Evolutionary conservation across 352 stramenopile species (phyloP).

Genomic region (Phytopythium ostracodes): DNA sequence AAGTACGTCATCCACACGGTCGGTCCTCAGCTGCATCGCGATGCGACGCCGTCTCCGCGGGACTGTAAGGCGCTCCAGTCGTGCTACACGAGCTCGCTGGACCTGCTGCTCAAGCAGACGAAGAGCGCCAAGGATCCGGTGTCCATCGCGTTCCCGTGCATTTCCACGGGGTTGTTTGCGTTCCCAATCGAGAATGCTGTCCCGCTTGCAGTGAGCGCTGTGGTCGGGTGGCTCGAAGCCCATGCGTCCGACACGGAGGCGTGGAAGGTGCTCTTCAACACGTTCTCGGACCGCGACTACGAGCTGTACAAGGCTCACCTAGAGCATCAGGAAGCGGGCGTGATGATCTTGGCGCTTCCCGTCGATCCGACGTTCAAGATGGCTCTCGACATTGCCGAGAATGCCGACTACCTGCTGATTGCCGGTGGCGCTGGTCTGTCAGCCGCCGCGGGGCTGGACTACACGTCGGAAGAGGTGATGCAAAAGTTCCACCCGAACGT

Average conservation of each 20-base stretch:
- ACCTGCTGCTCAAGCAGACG: constrained; percentile 32
- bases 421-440: constrained; percentile 59
- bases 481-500: constrained; percentile 50
- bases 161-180: constrained; percentile 64
- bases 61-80: constrained; percentile 31
- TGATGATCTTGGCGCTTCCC: constrained; percentile 17
- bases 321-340: constrained; percentile 9
- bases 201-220: constrained; percentile 34
- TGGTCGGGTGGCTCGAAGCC: constrained; percentile 43
- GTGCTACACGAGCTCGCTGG: constrained; percentile 49
- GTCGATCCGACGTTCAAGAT: constrained; percentile 21
- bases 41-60: constrained; percentile 12
- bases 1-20: constrained; percentile 61
- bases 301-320: constrained; percentile 43
- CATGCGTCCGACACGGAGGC: constrained; percentile 22
- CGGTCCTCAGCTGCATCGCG: constrained; percentile 43
- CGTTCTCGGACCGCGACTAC: constrained; percentile 53
- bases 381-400: constrained; percentile 31
- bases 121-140: constrained; percentile 10
- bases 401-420: constrained; percentile 63
- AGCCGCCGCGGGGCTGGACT: constrained; percentile 65
- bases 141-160: constrained; percentile 56
- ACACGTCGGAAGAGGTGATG: constrained; percentile 63
- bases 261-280: constrained; percentile 73
- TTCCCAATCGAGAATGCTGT: constrained; percentile 56